Evolutionary conservation across 2,329 filamentous ascomycete genomes (phyloP).

Genomic region (Huntiella decipiens): DNA sequence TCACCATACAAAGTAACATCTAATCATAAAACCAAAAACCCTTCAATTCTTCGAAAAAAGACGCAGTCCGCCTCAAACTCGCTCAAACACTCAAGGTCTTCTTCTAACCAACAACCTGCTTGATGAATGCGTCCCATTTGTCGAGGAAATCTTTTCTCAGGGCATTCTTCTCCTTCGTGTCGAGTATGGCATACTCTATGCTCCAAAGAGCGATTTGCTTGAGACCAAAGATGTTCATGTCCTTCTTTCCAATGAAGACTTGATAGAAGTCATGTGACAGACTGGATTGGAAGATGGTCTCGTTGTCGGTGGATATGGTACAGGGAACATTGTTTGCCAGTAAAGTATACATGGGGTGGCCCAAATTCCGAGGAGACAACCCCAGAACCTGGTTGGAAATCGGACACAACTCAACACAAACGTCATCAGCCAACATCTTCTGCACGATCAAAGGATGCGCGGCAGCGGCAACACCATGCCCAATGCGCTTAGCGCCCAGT

Average conservation of each 20-base stretch:
- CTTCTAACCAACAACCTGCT: slow-evolving; percentile 28
- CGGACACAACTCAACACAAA: slow-evolving; percentile 59
- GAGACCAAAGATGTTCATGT: slow-evolving; percentile 52
- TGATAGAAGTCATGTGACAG: slow-evolving; percentile 65
- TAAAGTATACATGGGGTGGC: slow-evolving; percentile 48
- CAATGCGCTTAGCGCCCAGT: slow-evolving; percentile 48
- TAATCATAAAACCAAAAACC: background rate
- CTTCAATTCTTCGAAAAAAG: background rate
- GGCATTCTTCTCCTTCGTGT: slow-evolving; percentile 21
- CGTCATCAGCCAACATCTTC: slow-evolving; percentile 39
- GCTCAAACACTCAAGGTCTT: slow-evolving; percentile 9
- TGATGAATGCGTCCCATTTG: slow-evolving; percentile 40
- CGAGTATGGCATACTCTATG: slow-evolving; percentile 38
- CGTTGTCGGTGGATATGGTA: slow-evolving; percentile 57
- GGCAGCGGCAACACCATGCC: slow-evolving; percentile 52
- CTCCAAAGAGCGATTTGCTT: slow-evolving; percentile 49
- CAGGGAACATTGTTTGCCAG: slow-evolving; percentile 57
- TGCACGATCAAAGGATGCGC: slow-evolving; percentile 48
- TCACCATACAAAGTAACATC: background rate
- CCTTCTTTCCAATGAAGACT: slow-evolving; percentile 46
- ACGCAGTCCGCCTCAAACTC: background rate
- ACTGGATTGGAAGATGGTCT: slow-evolving; percentile 52
- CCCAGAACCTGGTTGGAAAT: slow-evolving; percentile 62
- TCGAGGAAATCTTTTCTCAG: slow-evolving; percentile 27
- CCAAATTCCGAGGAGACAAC: slow-evolving; percentile 43